Conservation (phyloP, 495 filamentous ascomycete genomes). For the Talaromyces ruber region DNA sequence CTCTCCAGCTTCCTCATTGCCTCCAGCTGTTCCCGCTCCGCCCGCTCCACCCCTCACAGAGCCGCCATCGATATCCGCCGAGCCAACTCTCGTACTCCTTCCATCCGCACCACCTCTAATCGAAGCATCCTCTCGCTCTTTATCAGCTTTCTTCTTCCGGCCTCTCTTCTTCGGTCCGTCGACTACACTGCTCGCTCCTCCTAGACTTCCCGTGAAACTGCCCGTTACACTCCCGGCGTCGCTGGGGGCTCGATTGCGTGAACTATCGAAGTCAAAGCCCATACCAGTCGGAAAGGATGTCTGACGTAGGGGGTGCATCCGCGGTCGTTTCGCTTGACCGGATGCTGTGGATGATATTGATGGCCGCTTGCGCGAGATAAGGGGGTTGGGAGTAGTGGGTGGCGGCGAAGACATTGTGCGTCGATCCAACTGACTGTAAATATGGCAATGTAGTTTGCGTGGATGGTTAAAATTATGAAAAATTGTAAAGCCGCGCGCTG, state of each 20-base stretch:
- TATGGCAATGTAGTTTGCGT: background rate
- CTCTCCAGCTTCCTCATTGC: constrained; percentile 37
- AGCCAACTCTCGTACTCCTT: constrained; percentile 32
- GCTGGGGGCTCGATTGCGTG: constrained; percentile 35
- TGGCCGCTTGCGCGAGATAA: constrained; percentile 35
- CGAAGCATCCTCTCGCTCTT: constrained; percentile 42
- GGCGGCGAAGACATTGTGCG: constrained; percentile 37
- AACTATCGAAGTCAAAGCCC: constrained; percentile 54
- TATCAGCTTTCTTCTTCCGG: constrained; percentile 53
- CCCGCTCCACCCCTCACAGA: constrained; percentile 36
- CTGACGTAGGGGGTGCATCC: constrained; percentile 73
- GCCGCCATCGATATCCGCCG: constrained; percentile 27
- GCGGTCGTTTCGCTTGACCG: constrained; percentile 25
- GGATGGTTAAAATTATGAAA: background rate
- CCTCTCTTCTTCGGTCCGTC: constrained; percentile 50
- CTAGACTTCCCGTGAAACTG: constrained; percentile 42
- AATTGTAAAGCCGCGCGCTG: background rate
- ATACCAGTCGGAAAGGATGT: constrained; percentile 71
- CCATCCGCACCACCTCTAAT: constrained; percentile 36
- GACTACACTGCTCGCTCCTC: constrained; percentile 44
- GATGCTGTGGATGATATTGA: constrained; percentile 32
- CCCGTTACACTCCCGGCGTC: constrained; percentile 62
- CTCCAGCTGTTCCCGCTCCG: constrained; percentile 25
- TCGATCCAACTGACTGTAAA: background rate
- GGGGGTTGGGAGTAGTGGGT: constrained; percentile 18